Evolutionary conservation across 179 eudicot species (phyloP), one percentile per base, ranked within the genome.

Genomic region (Camellia oleifera): DNA sequence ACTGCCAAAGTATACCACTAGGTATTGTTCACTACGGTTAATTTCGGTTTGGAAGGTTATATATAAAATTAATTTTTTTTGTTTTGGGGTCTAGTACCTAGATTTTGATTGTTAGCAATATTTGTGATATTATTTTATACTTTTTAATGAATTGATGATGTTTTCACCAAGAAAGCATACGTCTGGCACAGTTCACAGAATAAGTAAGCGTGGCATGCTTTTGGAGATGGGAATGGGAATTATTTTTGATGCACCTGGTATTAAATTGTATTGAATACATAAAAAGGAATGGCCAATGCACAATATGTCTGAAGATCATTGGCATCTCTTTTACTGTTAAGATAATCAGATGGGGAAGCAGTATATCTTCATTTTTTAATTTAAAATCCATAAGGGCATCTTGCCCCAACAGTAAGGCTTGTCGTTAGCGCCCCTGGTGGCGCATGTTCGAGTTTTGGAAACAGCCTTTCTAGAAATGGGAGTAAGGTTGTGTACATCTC

Each of bases 1-100:
- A 60, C 78, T 95, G 79, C 98, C 98, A 75, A 72, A 84, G 74
- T 89, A 89, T 78, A 95, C 99, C 46, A 72, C 90, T 75, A 95
- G 99, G 98, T 94, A 82, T n/a, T 52, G 63, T 74, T 77, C 26
- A 23, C 14, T 44, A 42, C 20, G 10, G 1, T 60, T 53, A 48
- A 4, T 56, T 52, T 71, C 53, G 62, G 12, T 61, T 40, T 77
- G 32, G 18, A 20, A 63, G 0, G 52, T 72, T 12, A 14, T 5
- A 8, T 3, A 50, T 18, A 32, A 54, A 52, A 4, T 54, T 44
- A 64, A 20, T 67, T 8, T 12, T 70, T 10, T 67, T 72, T 52
- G 64, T 44, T 53, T 42, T 71, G 68, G 4, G 62, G 7, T 45
- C 7, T 26, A 20, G 60, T 18, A 60, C 50, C 58, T 12, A 54